Evolutionary conservation across 352 stramenopile genomes (phyloP).

Genomic region (Globisporangium ultimum): DNA sequence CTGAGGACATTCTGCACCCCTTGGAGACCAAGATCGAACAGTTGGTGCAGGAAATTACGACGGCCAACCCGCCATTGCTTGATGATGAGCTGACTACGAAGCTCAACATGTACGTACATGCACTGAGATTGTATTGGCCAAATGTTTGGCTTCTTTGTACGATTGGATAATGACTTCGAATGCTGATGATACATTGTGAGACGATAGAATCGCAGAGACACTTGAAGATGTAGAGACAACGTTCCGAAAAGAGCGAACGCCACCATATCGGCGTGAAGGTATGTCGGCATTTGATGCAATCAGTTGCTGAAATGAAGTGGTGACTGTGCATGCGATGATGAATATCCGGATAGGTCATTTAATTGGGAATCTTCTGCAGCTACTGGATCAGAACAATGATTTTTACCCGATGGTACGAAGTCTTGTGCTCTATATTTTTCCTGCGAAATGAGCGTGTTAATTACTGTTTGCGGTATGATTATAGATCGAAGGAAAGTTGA

Average conservation of each 20-base stretch:
- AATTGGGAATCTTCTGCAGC: conserved; percentile 70
- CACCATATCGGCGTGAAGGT: conserved; percentile 76
- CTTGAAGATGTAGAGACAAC: conserved; percentile 73
- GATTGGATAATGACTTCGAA: background rate
- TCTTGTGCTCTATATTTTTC: background rate
- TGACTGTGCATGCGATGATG: background rate
- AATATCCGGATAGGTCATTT: conserved; percentile 66
- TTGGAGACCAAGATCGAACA: conserved; percentile 59
- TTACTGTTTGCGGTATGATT: background rate
- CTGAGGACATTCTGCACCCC: conserved; percentile 49
- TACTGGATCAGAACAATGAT: conserved; percentile 80
- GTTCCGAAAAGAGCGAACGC: conserved; percentile 73
- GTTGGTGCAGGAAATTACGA: conserved; percentile 65
- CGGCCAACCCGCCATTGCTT: conserved; percentile 31
- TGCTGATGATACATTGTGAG: background rate
- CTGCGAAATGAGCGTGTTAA: background rate
- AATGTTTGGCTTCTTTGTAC: conserved; percentile 5
- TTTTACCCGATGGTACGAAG: conserved; percentile 72
- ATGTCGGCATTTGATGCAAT: background rate
- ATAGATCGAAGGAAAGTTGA: conserved; percentile 66
- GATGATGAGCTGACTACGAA: conserved; percentile 65
- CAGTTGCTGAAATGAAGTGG: too few species aligned
- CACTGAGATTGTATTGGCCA: background rate
- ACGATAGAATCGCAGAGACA: conserved; percentile 60
- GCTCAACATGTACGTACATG: conserved; percentile 68